Base-by-base conservation (phyloP, 129 eudicot genomes). In the Ambrosia artemisiifolia region DNA sequence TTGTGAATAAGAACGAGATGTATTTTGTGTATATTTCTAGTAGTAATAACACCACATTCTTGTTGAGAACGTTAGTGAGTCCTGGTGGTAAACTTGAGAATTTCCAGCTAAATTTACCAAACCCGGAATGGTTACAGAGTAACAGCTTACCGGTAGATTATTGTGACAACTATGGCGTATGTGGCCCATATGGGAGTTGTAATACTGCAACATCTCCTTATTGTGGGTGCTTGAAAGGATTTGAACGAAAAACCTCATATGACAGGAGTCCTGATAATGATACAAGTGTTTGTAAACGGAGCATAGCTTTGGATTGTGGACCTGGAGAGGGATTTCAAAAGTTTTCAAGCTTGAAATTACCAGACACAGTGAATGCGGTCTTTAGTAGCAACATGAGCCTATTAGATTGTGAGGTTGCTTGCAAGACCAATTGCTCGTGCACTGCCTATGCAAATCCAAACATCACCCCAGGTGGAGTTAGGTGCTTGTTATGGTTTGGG, bases 401-500 rank as follows among this genome's bases (percentile, higher is more conserved):
- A 42, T 20, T 32, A 24, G 81, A 81, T 49, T 69, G 79, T 75
- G 84, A 74, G 65, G 11, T n/a, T 1, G 74, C 80, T 54, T 75
- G 80, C 74, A 75, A 67, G 24, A 75, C 43, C 8, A 75, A 65
- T 33, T 54, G 80, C 38, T 57, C 75, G 3, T 81, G 85, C 72
- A 63, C 50, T 3, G 85, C 81, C 24, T 81, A 81, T 33, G 57
- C 81, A 8, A 38, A 54, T 48, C 75, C 80, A 16, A 70, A 80
- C 66, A 78, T 78, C 43, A 65, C 73, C 19, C 30, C 59, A 8
- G 72, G 72, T 38, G 84, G 83, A 24, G 73, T 65, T 57, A 88
- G 95, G 17, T 88, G 95, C 78, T 54, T 85, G 76, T 38, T 70
- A 42, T 88, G 78, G 78, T 74, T 36, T 36, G 78, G 18, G 44